phyloP scores from a whole-genome alignment of 2,329 filamentous ascomycete species.

The Ophiostoma pallidulum region DNA sequence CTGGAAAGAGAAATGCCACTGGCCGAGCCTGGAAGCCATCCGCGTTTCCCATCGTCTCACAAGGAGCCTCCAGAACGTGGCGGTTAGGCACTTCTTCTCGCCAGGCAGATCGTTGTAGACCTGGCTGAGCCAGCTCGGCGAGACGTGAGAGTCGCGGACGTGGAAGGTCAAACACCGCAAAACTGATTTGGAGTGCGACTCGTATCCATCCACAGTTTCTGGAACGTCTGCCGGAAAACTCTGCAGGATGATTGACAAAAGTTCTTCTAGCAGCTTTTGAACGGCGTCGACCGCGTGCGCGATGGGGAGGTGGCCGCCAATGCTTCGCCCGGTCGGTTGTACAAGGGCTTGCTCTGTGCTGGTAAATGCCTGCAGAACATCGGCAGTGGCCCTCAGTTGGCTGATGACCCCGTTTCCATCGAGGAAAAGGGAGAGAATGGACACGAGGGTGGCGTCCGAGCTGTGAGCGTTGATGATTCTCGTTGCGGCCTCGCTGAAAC shows the following conservation, averaged over 20 bases:
- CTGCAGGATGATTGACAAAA: neutral
- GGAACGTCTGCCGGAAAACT: neutral
- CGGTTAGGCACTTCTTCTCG: slow-evolving; percentile 3
- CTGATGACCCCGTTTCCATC: neutral
- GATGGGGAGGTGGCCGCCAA: neutral
- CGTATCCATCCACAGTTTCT: neutral
- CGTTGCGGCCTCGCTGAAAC: too few relatives aligned
- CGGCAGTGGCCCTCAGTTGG: neutral
- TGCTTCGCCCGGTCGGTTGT: too few relatives aligned
- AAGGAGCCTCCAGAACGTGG: neutral
- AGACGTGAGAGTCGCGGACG: neutral
- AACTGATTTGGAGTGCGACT: neutral
- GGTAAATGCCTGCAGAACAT: neutral
- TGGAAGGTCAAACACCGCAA: neutral
- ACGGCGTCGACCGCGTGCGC: neutral
- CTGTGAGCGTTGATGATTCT: too few relatives aligned
- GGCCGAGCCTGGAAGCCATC: neutral
- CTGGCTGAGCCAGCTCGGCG: neutral
- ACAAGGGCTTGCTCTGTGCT: neutral
- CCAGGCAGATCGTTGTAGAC: slow-evolving; percentile 1
- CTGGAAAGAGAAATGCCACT: neutral
- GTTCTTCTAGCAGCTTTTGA: neutral
- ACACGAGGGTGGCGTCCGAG: too few relatives aligned
- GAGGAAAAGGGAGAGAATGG: too few relatives aligned
- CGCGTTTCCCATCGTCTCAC: neutral